Evolutionary conservation across 164 flowering plant species (phyloP), one percentile per base, ranked within the genome.

Genomic region (Macadamia integrifolia): DNA sequence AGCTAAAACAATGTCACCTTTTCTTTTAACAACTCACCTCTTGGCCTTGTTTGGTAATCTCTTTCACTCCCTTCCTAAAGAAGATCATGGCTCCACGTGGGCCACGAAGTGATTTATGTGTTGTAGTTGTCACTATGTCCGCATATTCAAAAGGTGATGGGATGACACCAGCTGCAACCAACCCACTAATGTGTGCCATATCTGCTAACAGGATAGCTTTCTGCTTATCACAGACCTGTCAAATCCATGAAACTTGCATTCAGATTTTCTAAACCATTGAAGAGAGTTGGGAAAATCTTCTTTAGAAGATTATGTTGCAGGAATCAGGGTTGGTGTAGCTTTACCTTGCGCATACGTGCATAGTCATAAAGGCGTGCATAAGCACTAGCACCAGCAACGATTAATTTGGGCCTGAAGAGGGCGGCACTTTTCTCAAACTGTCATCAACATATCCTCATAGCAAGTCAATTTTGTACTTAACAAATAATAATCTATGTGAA

Each of bases 321-420:
- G 44, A 3, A 52, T 11, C 6, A 15, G 30, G 23, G 0, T 17
- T 52, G 7, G 56, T 58, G 69, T 17, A 56, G 56, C 76, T 18
- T 76, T 83, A 90, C 99, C 97, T 89, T 89, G 69, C 97, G 91
- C 65, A 94, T 90, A 6, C 87, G 89, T 17, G 78, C 96, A 83
- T 94, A 94, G 62, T 94, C 97, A 76, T 92, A 94, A 7, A 88
- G 79, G 40, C 97, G 99, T 61, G 99, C 92, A 84, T 94, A 94
- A 66, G 99, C 99, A 85, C 98, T 94, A 50, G 99, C 99, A 78
- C 98, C 98, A 77, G 99, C 98, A 74, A 92, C 94, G 40, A 95
- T 92, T 59, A 92, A 71, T 69, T 90, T 95, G 65, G 99, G 99
- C 70, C 99, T 79, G 81, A 87, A 94, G 31, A 95, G 91, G 17